A percentile compares a stretch with the other conserved stretches of the same genome.
Evolutionary conservation across 1,139 yeast species (phyloP).

Genomic region (Arxiozyma bovina): DNA sequence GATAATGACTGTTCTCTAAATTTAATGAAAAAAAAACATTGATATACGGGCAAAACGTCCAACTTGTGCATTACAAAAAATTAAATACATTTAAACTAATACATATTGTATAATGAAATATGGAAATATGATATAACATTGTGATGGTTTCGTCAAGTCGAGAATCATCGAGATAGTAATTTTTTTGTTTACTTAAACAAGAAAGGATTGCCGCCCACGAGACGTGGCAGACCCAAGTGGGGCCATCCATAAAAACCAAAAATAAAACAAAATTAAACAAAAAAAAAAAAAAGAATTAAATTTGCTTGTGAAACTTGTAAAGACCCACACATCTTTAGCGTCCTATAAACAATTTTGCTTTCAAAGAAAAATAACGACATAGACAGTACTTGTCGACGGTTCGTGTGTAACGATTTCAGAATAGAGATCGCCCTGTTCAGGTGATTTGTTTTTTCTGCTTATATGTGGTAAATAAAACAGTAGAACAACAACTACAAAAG

Average conservation of each 20-base stretch:
- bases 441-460: too few relatives aligned
- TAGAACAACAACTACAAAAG: background rate
- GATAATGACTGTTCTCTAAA: background rate
- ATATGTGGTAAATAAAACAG: too few relatives aligned
- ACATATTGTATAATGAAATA: too few relatives aligned
- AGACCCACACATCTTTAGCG: background rate
- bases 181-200: background rate
- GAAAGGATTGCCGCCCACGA: background rate
- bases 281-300: too few relatives aligned
- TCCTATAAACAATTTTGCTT: background rate
- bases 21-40: background rate
- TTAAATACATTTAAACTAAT: background rate
- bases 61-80: background rate
- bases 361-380: too few relatives aligned
- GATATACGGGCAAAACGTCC: too few relatives aligned
- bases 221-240: too few relatives aligned
- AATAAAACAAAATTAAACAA: too few relatives aligned
- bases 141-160: background rate
- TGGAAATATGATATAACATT: background rate
- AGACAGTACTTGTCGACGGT: background rate
- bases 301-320: too few relatives aligned
- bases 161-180: background rate
- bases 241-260: too few relatives aligned
- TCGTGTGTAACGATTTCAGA: background rate
- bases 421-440: too few relatives aligned